phyloP scores from a whole-genome alignment of 345 rosid species.

The Acer yangbiense region DNA sequence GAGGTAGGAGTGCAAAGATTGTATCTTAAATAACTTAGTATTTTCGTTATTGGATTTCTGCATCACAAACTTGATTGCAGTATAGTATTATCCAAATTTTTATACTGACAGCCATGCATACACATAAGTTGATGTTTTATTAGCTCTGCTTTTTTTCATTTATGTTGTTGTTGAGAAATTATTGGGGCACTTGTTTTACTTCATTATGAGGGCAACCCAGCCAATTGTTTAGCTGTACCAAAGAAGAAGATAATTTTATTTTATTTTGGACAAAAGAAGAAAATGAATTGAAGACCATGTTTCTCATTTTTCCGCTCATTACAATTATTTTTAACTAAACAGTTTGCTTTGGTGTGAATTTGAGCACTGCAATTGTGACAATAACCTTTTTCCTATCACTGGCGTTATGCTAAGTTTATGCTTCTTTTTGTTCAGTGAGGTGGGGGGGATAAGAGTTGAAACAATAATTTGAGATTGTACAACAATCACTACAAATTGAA shows the following conservation, averaged over 20 bases:
- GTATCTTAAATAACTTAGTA: background rate
- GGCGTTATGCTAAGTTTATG: background rate
- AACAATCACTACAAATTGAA: background rate
- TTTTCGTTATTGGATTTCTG: conserved; percentile 13
- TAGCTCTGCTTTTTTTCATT: background rate
- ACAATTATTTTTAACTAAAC: background rate
- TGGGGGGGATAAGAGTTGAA: background rate
- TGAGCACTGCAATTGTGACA: background rate
- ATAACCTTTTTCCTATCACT: background rate
- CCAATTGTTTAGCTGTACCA: background rate
- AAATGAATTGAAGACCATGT: background rate
- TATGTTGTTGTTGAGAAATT: background rate
- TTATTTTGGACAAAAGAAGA: no score
- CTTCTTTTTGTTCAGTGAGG: background rate
- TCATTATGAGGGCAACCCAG: background rate
- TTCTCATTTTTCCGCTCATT: background rate
- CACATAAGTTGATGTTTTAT: background rate
- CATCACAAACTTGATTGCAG: background rate
- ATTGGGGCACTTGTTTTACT: background rate
- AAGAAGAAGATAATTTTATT: background rate
- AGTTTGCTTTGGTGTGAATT: background rate
- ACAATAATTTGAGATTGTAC: background rate
- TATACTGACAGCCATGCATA: background rate
- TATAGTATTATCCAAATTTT: background rate
- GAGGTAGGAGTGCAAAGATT: conserved; percentile 61